Percentiles rank a stretch among this genome's conserved stretches.
These are phyloP conservation scores for Exobasidium cylindrosporum DNA, from an alignment of 1,284 basidiomycete species.

Conservation along the genomic window DNA sequence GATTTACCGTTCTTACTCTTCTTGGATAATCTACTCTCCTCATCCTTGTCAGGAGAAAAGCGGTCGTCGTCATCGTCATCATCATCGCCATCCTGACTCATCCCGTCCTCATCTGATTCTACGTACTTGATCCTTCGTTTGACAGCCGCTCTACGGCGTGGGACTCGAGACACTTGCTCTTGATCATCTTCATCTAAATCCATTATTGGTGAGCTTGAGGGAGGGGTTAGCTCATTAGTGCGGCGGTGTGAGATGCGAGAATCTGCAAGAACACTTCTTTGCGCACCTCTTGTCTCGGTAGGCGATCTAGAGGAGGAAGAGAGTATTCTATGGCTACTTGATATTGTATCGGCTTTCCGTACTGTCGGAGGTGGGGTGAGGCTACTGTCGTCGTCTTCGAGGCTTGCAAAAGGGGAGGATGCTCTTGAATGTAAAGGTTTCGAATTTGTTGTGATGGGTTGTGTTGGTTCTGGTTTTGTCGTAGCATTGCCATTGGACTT, in stretches of 20 bases:
- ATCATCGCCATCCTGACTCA: neutral
- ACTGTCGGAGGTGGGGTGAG: neutral
- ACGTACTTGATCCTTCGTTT: slow-evolving; percentile 35
- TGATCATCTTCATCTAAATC: neutral
- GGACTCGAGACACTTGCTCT: neutral
- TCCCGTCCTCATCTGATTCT: slow-evolving; percentile 38
- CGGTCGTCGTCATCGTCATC: slow-evolving; percentile 17
- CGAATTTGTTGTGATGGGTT: neutral
- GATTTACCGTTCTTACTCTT: slow-evolving; percentile 21
- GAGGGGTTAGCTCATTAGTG: slow-evolving; percentile 1
- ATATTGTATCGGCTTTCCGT: neutral
- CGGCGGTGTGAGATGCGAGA: neutral
- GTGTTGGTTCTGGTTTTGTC: neutral
- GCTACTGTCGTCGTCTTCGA: neutral
- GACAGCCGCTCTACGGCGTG: slow-evolving; percentile 14
- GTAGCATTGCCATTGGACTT: neutral
- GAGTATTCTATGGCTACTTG: neutral
- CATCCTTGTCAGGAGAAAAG: slow-evolving; percentile 26
- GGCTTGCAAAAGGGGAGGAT: neutral
- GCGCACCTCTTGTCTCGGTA: neutral
- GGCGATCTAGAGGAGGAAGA: neutral
- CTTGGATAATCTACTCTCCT: neutral
- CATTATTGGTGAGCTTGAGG: neutral
- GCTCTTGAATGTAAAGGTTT: neutral
- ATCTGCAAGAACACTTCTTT: neutral